Percentiles rank a stretch among this genome's conserved stretches.
Conservation (phyloP, 345 rosid genomes). For the Gossypium ekmanianum region DNA sequence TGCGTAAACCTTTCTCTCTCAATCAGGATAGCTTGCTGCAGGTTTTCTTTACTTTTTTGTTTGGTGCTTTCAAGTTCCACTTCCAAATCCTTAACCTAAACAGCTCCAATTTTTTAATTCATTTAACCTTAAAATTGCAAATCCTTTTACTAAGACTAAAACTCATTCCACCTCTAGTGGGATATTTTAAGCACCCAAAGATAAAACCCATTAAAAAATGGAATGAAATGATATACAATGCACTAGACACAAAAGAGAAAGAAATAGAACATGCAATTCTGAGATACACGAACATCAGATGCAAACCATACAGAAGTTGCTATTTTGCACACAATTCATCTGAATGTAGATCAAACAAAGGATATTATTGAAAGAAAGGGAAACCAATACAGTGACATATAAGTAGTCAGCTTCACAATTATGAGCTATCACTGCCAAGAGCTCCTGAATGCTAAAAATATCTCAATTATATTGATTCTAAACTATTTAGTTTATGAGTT, state of each 20-base stretch:
- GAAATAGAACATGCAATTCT: not conserved
- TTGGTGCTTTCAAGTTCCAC: constrained; percentile 85
- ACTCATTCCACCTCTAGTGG: not conserved
- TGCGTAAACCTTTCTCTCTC: constrained; percentile 89
- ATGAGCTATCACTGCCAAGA: not conserved
- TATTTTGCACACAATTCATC: constrained; percentile 3
- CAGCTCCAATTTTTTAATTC: constrained; percentile 20
- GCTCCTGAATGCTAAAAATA: not conserved
- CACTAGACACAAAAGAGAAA: not conserved
- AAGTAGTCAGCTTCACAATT: constrained; percentile 3
- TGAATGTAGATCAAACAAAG: not conserved
- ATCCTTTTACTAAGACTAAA: constrained; percentile 1
- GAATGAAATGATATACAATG: not conserved
- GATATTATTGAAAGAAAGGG: not conserved
- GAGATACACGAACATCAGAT: not conserved
- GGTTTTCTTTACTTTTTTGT: constrained; percentile 82
- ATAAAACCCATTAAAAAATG: not conserved
- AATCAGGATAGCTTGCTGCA: constrained; percentile 77
- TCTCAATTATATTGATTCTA: not conserved
- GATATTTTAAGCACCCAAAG: not conserved
- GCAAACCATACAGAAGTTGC: not conserved
- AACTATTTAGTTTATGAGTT: constrained; percentile 3
- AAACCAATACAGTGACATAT: not conserved
- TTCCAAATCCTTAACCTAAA: constrained; percentile 89
- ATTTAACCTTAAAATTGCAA: constrained; percentile 3